Percentiles rank a stretch among this genome's conserved stretches.
Evolutionary conservation across 805 yeast genomes (phyloP).

Genomic region (Pichia ethanolica): DNA sequence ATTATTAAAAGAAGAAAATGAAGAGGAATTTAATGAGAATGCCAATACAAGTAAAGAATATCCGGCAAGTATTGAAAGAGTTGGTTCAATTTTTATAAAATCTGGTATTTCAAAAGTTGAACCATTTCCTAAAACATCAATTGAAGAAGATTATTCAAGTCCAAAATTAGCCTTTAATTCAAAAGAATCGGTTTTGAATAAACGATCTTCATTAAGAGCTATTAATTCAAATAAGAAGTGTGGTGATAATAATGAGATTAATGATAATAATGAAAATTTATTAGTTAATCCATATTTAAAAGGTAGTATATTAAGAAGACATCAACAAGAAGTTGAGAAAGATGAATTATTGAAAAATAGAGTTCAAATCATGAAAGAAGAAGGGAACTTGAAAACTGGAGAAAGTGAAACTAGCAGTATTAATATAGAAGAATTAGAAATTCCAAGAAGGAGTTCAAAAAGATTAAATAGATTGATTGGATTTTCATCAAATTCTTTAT

Average conservation of each 20-base stretch:
- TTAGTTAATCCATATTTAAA: slow-evolving; percentile 4
- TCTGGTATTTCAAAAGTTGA: slow-evolving; percentile 11
- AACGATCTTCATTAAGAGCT: slow-evolving; percentile 1
- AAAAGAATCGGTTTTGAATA: not conserved
- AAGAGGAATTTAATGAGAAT: not conserved
- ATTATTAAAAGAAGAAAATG: not conserved
- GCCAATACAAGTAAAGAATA: not conserved
- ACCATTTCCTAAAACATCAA: slow-evolving; percentile 2
- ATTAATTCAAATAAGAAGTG: too few relatives aligned
- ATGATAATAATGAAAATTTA: not conserved
- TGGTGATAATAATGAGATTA: too few relatives aligned
- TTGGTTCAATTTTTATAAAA: slow-evolving; percentile 13
- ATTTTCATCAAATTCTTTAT: not conserved
- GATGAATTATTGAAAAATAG: not conserved
- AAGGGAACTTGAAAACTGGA: not conserved
- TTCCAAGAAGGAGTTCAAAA: slow-evolving; percentile 13
- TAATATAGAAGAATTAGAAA: not conserved
- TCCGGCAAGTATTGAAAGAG: slow-evolving; percentile 6
- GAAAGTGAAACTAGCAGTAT: not conserved
- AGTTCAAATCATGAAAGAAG: not conserved
- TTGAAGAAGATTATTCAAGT: slow-evolving; percentile 1
- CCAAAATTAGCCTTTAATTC: not conserved
- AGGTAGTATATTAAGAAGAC: slow-evolving; percentile 4
- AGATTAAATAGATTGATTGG: not conserved
- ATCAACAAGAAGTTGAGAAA: slow-evolving; percentile 1